Evolutionary conservation across 805 yeast genomes (phyloP).

Genomic region (Metschnikowia similis): DNA sequence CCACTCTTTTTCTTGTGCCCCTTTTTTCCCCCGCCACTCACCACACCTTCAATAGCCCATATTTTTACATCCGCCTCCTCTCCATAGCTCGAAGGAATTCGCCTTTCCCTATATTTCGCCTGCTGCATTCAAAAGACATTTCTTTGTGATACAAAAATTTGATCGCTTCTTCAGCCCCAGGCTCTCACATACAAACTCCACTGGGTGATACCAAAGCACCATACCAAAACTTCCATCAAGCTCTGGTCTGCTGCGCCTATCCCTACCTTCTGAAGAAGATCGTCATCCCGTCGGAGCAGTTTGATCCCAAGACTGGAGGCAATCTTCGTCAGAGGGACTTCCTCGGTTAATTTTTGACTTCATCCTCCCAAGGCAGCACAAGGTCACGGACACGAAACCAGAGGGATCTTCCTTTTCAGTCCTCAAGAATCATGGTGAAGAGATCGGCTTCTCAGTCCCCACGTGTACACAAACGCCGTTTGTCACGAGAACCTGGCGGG

Average conservation of each 20-base stretch:
- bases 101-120: neutral
- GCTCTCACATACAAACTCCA: neutral
- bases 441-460: conserved; percentile 13
- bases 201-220: neutral
- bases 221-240: neutral
- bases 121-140: neutral
- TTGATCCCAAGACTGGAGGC: neutral
- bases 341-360: neutral
- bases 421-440: conserved; percentile 5
- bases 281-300: neutral
- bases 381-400: neutral
- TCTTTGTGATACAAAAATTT: neutral
- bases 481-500: conserved; percentile 1
- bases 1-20: conserved; percentile 3
- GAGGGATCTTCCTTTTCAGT: neutral
- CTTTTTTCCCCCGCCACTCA: neutral
- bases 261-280: neutral
- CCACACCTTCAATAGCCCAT: neutral
- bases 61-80: neutral
- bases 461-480: conserved; percentile 8
- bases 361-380: neutral
- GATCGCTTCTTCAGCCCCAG: neutral
- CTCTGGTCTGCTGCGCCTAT: neutral
- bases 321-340: neutral
- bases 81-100: no score